Conservation (phyloP, 2,329 filamentous ascomycete species). For the Colletotrichum viniferum region DNA sequence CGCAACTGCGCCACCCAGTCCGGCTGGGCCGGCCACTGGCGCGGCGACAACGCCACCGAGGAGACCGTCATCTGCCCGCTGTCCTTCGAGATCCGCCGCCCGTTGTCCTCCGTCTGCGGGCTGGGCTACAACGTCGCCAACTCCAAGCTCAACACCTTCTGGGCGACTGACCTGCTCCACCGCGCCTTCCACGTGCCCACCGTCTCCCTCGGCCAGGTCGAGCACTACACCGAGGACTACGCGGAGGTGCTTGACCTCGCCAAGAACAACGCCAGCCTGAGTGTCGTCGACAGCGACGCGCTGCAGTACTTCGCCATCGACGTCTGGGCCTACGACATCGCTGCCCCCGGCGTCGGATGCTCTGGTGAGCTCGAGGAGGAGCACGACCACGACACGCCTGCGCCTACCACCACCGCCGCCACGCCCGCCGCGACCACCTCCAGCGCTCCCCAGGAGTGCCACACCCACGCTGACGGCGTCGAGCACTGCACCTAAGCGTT, state of each 20-base stretch:
- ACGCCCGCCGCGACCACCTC: slow-evolving; percentile 58
- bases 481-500: slow-evolving; percentile 23
- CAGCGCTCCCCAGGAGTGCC: slow-evolving; percentile 56
- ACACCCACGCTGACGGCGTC: slow-evolving; percentile 46
- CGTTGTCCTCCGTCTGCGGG: slow-evolving; percentile 63
- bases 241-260: slow-evolving; percentile 58
- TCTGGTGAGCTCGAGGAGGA: slow-evolving; percentile 42
- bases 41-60: slow-evolving; percentile 65
- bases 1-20: slow-evolving; percentile 62
- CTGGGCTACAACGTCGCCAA: slow-evolving; percentile 66
- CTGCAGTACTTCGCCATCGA: slow-evolving; percentile 74
- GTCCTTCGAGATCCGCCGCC: slow-evolving; percentile 62
- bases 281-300: slow-evolving; percentile 62
- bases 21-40: slow-evolving; percentile 70
- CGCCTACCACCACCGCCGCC: slow-evolving; percentile 33
- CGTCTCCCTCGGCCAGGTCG: slow-evolving; percentile 63
- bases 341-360: slow-evolving; percentile 66
- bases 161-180: slow-evolving; percentile 70
- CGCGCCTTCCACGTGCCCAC: slow-evolving; percentile 67
- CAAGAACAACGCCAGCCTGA: slow-evolving; percentile 46
- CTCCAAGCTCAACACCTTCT: slow-evolving; percentile 64
- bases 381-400: background rate
- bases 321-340: slow-evolving; percentile 69
- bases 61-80: slow-evolving; percentile 74
- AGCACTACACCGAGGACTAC: slow-evolving; percentile 67